Base-by-base conservation (phyloP, 306 rosid genomes). In the Acmispon strigosus region DNA sequence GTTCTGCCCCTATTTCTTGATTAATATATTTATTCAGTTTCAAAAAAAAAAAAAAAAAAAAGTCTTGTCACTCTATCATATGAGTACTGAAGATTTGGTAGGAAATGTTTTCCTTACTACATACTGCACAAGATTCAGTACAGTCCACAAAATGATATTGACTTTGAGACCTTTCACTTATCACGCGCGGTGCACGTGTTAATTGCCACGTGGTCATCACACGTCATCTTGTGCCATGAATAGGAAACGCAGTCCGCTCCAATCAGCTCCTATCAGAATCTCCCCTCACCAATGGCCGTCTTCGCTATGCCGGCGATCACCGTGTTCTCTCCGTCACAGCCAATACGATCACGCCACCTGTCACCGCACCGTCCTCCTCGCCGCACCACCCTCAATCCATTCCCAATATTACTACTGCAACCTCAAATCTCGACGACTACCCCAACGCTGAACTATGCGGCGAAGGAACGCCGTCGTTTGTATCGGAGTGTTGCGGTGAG, bases 201-300 rank as follows among this genome's bases (percentile, higher is more conserved):
- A 12, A 54, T 18, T 41, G 8, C n/a, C 60, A 20, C 36, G 37
- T 22, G 15, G 20, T 10, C 9, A 22, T 11, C 36, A 53, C 60
- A 27, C 22, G 60, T 22, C 36, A 53, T 53, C 61, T 12, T 24
- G 16, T 22, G 13, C 61, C 16, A 11, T 54, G 61, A 11, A 15
- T 15, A 14, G 45, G 8, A 27, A 32, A 62, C 20, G 36, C 67
- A 19, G 2, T 19, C 5, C 55, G 6, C n/a, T 15, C 22, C 65
- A 63, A 13, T 43, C 36, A 11, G 4, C 41, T 6, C 12, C 19
- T 0, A 15, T 44, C 47, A 56, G 5, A 67, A 52, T 68, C 62
- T 53, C 39, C 61, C 10, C 4, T 19, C 32, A 22, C 70, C 70
- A 69, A 76, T 76, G 81, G 66, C 66, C 58, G 8, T 61, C 66